Base-by-base conservation (phyloP, 495 filamentous ascomycete species). In the Penicillium fimorum region DNA sequence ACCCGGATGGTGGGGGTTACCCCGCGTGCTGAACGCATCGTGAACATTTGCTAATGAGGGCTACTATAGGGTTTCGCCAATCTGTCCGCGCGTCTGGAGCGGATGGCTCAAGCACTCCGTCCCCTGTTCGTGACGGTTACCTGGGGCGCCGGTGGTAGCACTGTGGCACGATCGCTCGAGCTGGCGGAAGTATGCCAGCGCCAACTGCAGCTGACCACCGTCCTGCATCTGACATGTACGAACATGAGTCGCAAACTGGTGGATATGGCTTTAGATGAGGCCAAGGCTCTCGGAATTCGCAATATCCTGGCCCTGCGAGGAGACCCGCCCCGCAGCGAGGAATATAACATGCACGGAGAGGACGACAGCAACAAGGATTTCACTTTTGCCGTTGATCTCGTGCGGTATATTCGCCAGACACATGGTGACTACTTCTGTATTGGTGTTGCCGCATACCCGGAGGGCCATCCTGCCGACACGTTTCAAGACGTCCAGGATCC, bases 391-490 rank as follows among this genome's bases (percentile, higher is more conserved):
- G 81, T 90, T 53, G 95, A 98, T 73, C 76, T 98, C 38, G 92
- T 97, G 45, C 80, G 81, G 56, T 96, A 98, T 69, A 97, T 98
- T 65, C 79, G 83, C 63, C 82, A 88, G 68, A 80, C 81, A 30
- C 84, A 97, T 68, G 92, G 92, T 1, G 89, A 97, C 69, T 97
- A 96, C 73, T 98, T 98, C 76, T 97, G 95, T 70, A 82, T 98
- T 57, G 94, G 94, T 56, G 94, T 96, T 12, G 94, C 94, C 15
- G 86, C 86, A 18, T 98, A 97, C 65, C 94, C 94, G 1, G 94
- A 98, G 71, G 94, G 94, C 27, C 94, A 98, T 71, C 86, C 92
- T n/a, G 91, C 93, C 67, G 91, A 95, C 67, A 86, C 86, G 38
- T 85, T 92, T 73, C 84, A 87, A 41, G 82, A 87, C 57, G 79